Base-by-base conservation (phyloP, 345 rosid species). In the Arabidopsis suecica region DNA sequence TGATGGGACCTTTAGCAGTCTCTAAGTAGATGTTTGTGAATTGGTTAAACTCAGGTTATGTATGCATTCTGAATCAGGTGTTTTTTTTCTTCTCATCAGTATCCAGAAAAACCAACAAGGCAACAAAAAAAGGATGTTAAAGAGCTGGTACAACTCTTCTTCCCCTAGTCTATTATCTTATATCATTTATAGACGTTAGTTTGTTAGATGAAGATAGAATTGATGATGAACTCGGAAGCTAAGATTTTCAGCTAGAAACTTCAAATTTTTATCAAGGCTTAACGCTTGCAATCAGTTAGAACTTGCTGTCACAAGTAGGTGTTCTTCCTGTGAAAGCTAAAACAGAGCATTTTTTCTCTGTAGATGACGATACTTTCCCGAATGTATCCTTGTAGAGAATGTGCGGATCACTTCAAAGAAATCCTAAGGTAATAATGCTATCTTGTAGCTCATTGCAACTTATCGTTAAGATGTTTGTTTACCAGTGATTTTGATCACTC, bases 31-130 rank as follows among this genome's bases (percentile, higher is more conserved):
- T 48, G 13, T 38, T 12, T 67, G 11, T 75, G 53, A 18, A 28
- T 11, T 37, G 64, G 42, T 73, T 71, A 14, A 53, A 51, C 53
- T 61, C 18, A 1, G 30, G 34, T n/a, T 11, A 16, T 16, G 18
- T 16, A 16, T 14, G 56, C 70, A 60, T 42, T 23, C 53, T 64
- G 34, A 38, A 14, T 6, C 44, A n/a, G 9, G 34, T 64, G 54
- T 34, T 59, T 54, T 16, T 40, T 61, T 68, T 28, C 44, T 63
- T 45, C 10, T 68, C 66, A 80, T 55, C 90, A 95, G 97, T 95
- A 95, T 82, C 99, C 99, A 44, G 99, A 92, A 74, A 86, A 87
- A 36, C 99, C 97, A 68, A 90, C 97, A n/a, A 87, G 97, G 72
- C 97, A 88, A 78, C 97, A 95, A 36, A 95, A 88, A 88, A 90